Evolutionary conservation across 129 eudicot genomes (phyloP).

Genomic region (Flaveria robusta): DNA sequence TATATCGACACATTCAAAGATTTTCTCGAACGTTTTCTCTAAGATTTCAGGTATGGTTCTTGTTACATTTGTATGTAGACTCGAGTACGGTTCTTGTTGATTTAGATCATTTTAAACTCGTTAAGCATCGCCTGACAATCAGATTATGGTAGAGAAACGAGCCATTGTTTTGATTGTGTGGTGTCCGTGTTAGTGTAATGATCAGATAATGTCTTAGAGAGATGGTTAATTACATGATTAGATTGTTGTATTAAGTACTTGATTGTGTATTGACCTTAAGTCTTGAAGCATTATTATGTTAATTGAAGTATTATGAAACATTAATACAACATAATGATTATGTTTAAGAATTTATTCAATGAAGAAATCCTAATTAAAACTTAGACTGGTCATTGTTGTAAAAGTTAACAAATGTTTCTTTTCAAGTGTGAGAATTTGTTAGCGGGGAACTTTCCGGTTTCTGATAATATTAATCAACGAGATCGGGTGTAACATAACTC

Average conservation of each 20-base stretch:
- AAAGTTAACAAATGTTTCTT: too few relatives aligned
- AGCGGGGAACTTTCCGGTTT: too few relatives aligned
- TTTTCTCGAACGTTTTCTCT: slow-evolving; percentile 68
- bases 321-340: too few relatives aligned
- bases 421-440: too few relatives aligned
- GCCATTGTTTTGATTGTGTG: neutral
- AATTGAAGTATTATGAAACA: too few relatives aligned
- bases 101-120: neutral
- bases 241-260: slow-evolving; percentile 4
- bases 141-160: neutral
- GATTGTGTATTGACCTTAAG: neutral
- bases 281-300: neutral
- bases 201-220: neutral
- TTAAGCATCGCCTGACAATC: neutral
- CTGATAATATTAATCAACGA: too few relatives aligned
- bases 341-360: too few relatives aligned
- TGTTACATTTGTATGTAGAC: neutral
- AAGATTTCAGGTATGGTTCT: neutral
- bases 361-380: too few relatives aligned
- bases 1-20: slow-evolving; percentile 67
- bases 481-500: too few relatives aligned
- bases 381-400: too few relatives aligned
- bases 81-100: neutral
- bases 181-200: neutral
- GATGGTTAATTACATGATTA: neutral